phyloP scores from a whole-genome alignment of 768 basidiomycete species.

The Tulasnella sp. region DNA sequence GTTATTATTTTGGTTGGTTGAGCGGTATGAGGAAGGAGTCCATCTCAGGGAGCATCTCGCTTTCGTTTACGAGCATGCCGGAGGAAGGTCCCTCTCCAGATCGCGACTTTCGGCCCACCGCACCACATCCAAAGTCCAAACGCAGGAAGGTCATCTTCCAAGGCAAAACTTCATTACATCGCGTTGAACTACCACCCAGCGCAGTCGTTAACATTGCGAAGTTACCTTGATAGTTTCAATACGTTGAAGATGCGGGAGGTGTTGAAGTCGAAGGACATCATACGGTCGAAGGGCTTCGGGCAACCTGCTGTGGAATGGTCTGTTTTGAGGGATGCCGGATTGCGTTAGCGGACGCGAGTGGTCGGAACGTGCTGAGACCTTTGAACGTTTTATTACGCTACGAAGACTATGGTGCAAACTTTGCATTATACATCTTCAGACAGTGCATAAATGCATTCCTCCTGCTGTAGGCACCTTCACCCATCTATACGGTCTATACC shows the following conservation, averaged over 20 bases:
- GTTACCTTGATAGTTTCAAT: constrained; percentile 20
- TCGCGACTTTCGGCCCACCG: too few relatives aligned
- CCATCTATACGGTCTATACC: too few relatives aligned
- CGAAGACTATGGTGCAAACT: too few relatives aligned
- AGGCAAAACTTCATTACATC: constrained; percentile 23
- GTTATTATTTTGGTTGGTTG: constrained; percentile 29
- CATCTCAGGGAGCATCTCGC: constrained; percentile 21
- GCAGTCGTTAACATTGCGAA: constrained; percentile 17
- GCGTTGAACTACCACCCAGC: constrained; percentile 8
- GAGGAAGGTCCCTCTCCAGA: too few relatives aligned
- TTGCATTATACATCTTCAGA: too few relatives aligned
- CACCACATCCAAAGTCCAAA: too few relatives aligned
- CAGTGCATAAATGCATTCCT: too few relatives aligned
- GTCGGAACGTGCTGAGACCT: background rate
- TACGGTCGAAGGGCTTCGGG: background rate
- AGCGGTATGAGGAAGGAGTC: background rate
- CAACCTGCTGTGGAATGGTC: background rate
- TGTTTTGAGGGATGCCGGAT: constrained; percentile 11
- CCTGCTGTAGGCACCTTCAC: too few relatives aligned
- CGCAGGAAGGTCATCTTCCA: too few relatives aligned
- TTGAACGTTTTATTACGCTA: background rate
- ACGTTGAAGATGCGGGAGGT: background rate
- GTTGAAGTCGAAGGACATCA: constrained; percentile 2
- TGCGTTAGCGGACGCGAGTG: background rate
- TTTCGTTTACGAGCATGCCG: constrained; percentile 21